These are phyloP conservation scores for Eimeria brunetti DNA, from an alignment of 169 alveolate species.

Conservation along the genomic window DNA sequence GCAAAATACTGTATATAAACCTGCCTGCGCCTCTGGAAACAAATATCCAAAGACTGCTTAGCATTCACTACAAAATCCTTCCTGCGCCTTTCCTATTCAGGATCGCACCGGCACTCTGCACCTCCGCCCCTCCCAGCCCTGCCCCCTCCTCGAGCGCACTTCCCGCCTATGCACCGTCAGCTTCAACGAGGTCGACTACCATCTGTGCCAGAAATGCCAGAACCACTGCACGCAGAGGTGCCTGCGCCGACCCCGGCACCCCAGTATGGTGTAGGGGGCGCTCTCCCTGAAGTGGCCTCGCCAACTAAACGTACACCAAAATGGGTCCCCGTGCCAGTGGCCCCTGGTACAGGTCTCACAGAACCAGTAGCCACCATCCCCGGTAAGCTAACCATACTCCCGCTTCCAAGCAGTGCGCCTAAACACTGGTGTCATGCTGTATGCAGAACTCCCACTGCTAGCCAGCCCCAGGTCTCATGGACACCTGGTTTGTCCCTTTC, in stretches of 20 bases:
- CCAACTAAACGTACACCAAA: neutral
- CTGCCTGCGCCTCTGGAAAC: no score
- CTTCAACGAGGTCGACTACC: neutral
- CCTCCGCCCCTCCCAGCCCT: neutral
- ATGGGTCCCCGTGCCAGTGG: neutral
- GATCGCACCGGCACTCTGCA: no score
- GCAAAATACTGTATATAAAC: no score
- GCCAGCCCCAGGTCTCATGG: neutral
- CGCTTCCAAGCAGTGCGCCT: neutral
- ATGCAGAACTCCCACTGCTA: neutral
- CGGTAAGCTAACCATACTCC: neutral
- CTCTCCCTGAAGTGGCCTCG: neutral
- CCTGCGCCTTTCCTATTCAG: no score
- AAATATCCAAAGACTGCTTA: no score
- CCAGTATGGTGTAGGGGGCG: neutral
- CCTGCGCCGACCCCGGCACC: neutral
- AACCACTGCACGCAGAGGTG: neutral
- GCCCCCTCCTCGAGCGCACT: neutral
- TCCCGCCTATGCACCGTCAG: neutral
- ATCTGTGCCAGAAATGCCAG: neutral
- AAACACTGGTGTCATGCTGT: neutral
- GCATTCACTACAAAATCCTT: no score
- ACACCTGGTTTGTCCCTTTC: neutral
- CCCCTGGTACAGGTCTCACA: neutral
- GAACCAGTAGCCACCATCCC: neutral